Evolutionary conservation across 192 early-diverging fungal species (phyloP), one percentile per base, ranked within the genome.

Genomic region (Coemansia sp.): DNA sequence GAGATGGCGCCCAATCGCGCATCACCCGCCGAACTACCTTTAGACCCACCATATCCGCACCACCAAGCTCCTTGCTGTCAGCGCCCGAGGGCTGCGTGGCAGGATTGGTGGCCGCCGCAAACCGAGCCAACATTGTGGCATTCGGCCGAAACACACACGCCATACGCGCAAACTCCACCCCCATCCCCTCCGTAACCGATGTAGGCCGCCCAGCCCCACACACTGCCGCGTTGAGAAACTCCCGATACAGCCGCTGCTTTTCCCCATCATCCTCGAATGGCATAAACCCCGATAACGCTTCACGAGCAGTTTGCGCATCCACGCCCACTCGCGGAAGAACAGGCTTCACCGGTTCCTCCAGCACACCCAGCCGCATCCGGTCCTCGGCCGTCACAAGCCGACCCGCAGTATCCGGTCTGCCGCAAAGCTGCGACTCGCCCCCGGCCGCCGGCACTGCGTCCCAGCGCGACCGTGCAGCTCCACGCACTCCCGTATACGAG

Each of bases 1-100:
- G 49, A 4, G 54, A 51, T 0, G 62, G 62, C 14, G 44, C 44
- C 62, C 62, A 65, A 14, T 57, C 55, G 12, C 34, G 21, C 1
- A 41, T 33, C n/a, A 49, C 57, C 3, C 62, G 54, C 6, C 10
- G 14, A 8, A 48, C 35, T 2, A 23, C 16, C 26, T 44, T 63
- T 35, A 8, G n/a, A n/a, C n/a, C n/a, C n/a, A n/a, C n/a, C n/a
- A n/a, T n/a, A n/a, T n/a, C n/a, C n/a, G n/a, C n/a, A n/a, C n/a
- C n/a, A 33, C 6, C 19, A 1, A 9, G 41, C 29, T 17, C 26
- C 12, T 9, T 4, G 19, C 28, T 38, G 13, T 11, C 18, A 26
- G 0, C 26, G 9, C 5, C 30, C 19, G 11, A 19, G 32, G 12
- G n/a, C 25, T 27, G 14, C 40, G 13, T 19, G 13, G 44, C 10